phyloP scores from a whole-genome alignment of 345 rosid genomes.

The Eucalyptus decipiens region DNA sequence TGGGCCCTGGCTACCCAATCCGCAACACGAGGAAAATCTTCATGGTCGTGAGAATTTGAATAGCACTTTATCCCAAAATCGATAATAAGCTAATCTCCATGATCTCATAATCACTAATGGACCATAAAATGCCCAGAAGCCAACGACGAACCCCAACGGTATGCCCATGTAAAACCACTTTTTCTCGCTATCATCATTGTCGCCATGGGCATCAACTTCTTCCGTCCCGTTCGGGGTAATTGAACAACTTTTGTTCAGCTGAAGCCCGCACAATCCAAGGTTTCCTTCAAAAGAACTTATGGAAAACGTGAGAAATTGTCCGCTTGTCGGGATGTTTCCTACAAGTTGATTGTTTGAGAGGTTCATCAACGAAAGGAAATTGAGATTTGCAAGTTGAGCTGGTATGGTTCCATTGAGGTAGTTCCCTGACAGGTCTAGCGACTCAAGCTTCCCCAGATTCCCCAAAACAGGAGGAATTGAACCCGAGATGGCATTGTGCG shows the following conservation, averaged over 20 bases:
- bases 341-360: conserved; percentile 16
- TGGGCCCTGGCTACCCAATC: no score
- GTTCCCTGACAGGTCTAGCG: conserved; percentile 9
- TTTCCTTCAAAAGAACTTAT: conserved; percentile 9
- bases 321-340: conserved; percentile 10
- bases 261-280: conserved; percentile 6
- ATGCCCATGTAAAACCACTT: not conserved
- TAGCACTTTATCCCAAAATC: not conserved
- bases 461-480: conserved; percentile 5
- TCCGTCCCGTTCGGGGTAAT: accelerated
- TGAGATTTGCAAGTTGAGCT: not conserved
- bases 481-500: conserved; percentile 16
- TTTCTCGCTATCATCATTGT: not conserved
- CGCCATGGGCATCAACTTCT: not conserved
- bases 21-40: not conserved
- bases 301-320: conserved; percentile 13
- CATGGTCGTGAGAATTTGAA: not conserved
- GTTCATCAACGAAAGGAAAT: conserved; percentile 15
- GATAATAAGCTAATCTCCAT: not conserved
- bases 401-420: conserved; percentile 14
- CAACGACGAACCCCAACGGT: not conserved
- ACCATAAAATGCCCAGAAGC: not conserved
- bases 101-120: not conserved
- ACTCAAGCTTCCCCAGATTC: conserved; percentile 1
- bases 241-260: not conserved